These are phyloP conservation scores for Bonnemaisonia californica DNA, from an alignment of 31 red algal genomes.

Conservation along the genomic window DNA sequence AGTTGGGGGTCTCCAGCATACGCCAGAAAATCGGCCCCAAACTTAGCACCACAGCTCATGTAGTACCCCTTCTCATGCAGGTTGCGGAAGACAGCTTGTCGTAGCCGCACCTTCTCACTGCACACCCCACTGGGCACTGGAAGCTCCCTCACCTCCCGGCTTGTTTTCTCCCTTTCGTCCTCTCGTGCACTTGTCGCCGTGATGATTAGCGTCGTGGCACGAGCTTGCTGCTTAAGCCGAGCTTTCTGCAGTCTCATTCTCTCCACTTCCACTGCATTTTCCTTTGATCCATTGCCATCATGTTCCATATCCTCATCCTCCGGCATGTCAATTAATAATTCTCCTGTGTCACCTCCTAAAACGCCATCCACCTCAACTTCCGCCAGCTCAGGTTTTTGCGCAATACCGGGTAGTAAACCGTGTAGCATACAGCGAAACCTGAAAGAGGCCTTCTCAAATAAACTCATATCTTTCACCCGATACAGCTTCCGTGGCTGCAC, in stretches of 20 bases:
- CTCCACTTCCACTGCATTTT: not conserved
- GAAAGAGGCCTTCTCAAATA: no score
- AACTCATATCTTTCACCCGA: no score
- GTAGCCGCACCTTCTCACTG: constrained; percentile 3
- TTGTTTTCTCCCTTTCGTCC: constrained; percentile 26
- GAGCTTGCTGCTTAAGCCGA: constrained; percentile 6
- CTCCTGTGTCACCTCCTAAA: constrained; percentile 4
- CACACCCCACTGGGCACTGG: constrained; percentile 1
- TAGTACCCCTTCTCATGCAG: constrained; percentile 74
- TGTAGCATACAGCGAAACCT: no score
- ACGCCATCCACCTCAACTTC: no score
- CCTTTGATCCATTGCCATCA: not conserved
- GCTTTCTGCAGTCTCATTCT: constrained; percentile 9
- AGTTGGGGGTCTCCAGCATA: constrained; percentile 81
- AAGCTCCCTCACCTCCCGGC: not conserved
- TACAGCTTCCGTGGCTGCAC: no score
- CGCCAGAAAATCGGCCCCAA: constrained; percentile 92
- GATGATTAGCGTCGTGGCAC: constrained; percentile 27
- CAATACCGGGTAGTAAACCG: no score
- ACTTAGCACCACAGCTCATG: constrained; percentile 80
- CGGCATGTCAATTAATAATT: not conserved
- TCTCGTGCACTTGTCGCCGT: constrained; percentile 17
- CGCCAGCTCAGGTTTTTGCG: no score
- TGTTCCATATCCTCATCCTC: not conserved
- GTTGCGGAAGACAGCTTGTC: constrained; percentile 60